phyloP scores from a whole-genome alignment of 306 rosid genomes.

The Castanopsis chinensis region DNA sequence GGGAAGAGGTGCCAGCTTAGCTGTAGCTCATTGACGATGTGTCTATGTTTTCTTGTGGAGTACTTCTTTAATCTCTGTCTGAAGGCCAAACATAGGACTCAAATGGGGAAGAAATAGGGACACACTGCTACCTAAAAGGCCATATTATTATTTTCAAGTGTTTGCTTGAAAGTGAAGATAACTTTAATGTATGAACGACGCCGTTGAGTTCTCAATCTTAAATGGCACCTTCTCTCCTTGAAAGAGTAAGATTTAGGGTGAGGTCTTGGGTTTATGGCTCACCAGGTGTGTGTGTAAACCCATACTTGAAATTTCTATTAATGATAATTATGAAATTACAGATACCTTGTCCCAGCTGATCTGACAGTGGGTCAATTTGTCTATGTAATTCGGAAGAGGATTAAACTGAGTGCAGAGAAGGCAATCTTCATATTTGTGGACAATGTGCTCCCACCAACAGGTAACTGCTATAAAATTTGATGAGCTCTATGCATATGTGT shows the following conservation, averaged over 20 bases:
- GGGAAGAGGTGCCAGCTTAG: too few relatives aligned
- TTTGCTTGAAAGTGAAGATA: neutral
- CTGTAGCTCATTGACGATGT: too few relatives aligned
- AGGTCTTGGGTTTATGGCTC: too few relatives aligned
- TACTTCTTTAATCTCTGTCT: neutral
- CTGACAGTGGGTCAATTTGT: conserved; percentile 2
- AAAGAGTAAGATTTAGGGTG: too few relatives aligned
- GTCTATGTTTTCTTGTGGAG: neutral
- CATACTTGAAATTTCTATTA: neutral
- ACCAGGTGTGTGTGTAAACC: too few relatives aligned
- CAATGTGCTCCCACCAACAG: neutral
- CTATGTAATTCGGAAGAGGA: neutral
- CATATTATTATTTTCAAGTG: neutral
- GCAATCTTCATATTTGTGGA: conserved; percentile 5
- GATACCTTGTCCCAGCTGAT: conserved; percentile 18
- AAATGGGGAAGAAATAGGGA: neutral
- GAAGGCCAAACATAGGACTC: neutral
- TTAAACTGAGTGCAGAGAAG: neutral
- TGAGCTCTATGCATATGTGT: neutral
- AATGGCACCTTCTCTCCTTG: too few relatives aligned
- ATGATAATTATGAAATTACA: neutral
- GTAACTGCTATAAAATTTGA: conserved; percentile 1
- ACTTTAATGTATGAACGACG: neutral
- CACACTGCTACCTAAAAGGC: neutral
- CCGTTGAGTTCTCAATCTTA: too few relatives aligned